Conservation (phyloP, 1,139 yeast species). For the Taphrina wiesneri region DNA sequence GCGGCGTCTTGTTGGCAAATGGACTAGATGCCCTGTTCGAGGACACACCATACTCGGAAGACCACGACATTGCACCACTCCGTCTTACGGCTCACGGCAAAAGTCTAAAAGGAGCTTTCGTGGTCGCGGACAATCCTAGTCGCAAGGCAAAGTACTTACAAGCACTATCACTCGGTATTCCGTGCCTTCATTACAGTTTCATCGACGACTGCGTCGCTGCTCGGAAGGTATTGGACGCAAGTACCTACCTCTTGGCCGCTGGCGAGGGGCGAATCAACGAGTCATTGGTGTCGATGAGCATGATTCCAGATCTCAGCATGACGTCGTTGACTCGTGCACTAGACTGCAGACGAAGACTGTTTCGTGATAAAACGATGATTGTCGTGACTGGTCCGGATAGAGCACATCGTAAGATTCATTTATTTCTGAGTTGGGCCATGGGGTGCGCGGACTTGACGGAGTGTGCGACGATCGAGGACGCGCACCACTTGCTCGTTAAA, state of each 20-base stretch:
- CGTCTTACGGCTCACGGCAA: not conserved
- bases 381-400: slow-evolving; percentile 20
- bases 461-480: slow-evolving; percentile 9
- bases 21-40: slow-evolving; percentile 22
- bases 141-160: slow-evolving; percentile 36
- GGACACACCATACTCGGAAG: slow-evolving; percentile 9
- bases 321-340: not conserved
- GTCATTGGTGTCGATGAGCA: not conserved
- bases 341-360: not conserved
- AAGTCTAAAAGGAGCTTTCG: slow-evolving; percentile 15
- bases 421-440: slow-evolving; percentile 32
- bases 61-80: slow-evolving; percentile 19
- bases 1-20: slow-evolving; percentile 7
- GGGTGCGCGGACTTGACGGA: slow-evolving; percentile 25
- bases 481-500: slow-evolving; percentile 6
- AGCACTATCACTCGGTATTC: slow-evolving; percentile 34
- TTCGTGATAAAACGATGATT: slow-evolving; percentile 7
- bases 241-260: slow-evolving; percentile 30
- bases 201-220: slow-evolving; percentile 24
- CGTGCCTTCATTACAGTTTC: slow-evolving; percentile 32
- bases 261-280: slow-evolving; percentile 19
- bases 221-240: not conserved
- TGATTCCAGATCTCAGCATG: not conserved
- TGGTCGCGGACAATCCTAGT: slow-evolving; percentile 31
- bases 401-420: slow-evolving; percentile 10